A percentile compares a stretch with the other conserved stretches of the same genome.
These are phyloP conservation scores for Aspergillus funiculosus DNA, from an alignment of 495 filamentous ascomycete genomes.

Conservation along the genomic window DNA sequence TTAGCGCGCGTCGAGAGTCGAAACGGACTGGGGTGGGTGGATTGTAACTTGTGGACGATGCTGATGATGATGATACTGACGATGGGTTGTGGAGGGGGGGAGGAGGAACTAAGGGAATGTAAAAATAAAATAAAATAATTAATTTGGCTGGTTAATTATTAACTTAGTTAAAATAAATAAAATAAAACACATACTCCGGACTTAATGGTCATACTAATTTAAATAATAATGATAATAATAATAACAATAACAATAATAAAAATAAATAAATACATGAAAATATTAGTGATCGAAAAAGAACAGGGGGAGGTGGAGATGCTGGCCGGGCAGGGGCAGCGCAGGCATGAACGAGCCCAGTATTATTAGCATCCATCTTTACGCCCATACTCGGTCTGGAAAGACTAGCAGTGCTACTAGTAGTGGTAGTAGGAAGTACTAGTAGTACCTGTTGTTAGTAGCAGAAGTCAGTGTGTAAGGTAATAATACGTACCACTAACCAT, in stretches of 20 bases:
- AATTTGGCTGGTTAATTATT: neutral
- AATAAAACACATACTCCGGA: too few relatives aligned
- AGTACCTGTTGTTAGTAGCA: too few relatives aligned
- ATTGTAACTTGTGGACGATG: conserved; percentile 16
- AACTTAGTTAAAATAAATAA: too few relatives aligned
- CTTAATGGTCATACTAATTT: too few relatives aligned
- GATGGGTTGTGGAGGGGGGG: conserved; percentile 13
- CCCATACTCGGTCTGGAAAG: too few relatives aligned
- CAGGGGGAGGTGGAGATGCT: conserved; percentile 15
- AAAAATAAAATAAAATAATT: conserved; percentile 16
- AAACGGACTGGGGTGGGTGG: conserved; percentile 21
- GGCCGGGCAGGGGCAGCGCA: conserved; percentile 14
- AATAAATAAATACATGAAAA: conserved; percentile 6
- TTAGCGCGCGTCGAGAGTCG: conserved; percentile 18
- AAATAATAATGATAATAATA: conserved; percentile 15
- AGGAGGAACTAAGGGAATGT: conserved; percentile 18
- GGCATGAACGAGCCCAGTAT: conserved; percentile 16
- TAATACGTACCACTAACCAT: conserved; percentile 12
- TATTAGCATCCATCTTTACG: conserved; percentile 12
- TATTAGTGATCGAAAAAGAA: conserved; percentile 12
- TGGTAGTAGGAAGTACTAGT: too few relatives aligned
- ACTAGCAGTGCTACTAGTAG: conserved; percentile 1
- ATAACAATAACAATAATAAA: conserved; percentile 11
- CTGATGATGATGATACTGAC: conserved; percentile 19
- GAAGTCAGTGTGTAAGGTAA: conserved; percentile 1